A percentile compares a stretch with the other conserved stretches of the same genome.
Conservation (phyloP, 2,329 filamentous ascomycete species). For the Elsinoe batatas region DNA sequence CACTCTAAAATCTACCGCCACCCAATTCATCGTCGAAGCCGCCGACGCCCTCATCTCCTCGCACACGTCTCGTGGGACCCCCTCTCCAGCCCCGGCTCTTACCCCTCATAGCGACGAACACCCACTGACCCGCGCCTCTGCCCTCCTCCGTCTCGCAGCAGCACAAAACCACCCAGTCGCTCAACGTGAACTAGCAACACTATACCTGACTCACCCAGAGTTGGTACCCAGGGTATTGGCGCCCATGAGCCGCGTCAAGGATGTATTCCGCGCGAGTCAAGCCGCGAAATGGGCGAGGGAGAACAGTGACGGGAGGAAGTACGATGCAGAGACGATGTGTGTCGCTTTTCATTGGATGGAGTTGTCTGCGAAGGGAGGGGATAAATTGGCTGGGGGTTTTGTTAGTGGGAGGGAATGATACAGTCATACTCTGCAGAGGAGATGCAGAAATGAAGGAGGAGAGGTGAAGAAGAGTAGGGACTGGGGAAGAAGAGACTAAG, state of each 20-base stretch:
- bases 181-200: conserved; percentile 83
- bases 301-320: conserved; percentile 52
- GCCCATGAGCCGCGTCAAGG: conserved; percentile 71
- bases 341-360: conserved; percentile 98
- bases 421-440: background rate
- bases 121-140: conserved; percentile 68
- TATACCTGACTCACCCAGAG: conserved; percentile 88
- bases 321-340: conserved; percentile 82
- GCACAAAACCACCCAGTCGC: conserved; percentile 83
- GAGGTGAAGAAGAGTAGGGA: background rate
- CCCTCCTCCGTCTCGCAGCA: conserved; percentile 86
- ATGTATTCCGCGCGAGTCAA: conserved; percentile 71
- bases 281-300: conserved; percentile 59
- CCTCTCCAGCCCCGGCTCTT: conserved; percentile 24
- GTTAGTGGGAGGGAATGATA: background rate
- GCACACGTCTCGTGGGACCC: conserved; percentile 42
- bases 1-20: conserved; percentile 79
- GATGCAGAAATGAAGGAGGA: background rate
- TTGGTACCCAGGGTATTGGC: conserved; percentile 69
- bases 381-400: conserved; percentile 56
- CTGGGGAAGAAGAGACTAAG: no score
- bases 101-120: conserved; percentile 33
- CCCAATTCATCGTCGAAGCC: conserved; percentile 70
- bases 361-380: conserved; percentile 72
- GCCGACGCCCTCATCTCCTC: conserved; percentile 59